Base-by-base conservation (phyloP, 140 eudicot genomes). In the Senecio squalidus region DNA sequence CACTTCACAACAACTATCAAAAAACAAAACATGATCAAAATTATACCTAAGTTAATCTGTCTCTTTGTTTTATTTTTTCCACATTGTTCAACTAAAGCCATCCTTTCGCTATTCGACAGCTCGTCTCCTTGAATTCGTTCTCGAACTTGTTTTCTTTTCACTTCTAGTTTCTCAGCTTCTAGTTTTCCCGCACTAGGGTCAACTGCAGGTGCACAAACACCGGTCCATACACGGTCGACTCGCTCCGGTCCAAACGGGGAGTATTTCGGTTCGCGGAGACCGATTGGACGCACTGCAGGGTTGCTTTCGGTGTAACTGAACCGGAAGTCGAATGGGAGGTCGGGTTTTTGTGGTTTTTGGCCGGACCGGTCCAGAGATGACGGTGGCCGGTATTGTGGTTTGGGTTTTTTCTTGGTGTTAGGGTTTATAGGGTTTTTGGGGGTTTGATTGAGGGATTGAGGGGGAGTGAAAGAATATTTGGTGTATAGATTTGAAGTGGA, bases 201-300 rank as follows among this genome's bases (percentile, higher is more conserved):
- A 62, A 77, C 76, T 0, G 77, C 95, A 48, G 94, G 94, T n/a
- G 98, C 98, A 43, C 96, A 91, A 10, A 86, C 80, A 33, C 98
- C 98, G 1, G 95, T 89, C 97, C 97, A 89, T 0, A 22, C 78
- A 55, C 96, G 84, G 55, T 81, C 82, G 21, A 91, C 21, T 2
- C 84, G 79, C 5, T 70, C 82, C 30, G 96, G 96, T 3, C 98
- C 98, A 6, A 91, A 91, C 5, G 98, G 98, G 0, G 96, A 91
- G 82, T 86, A 91, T 53, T 77, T 83, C 2, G 98, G 98, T 75
- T 79, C 98, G 14, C 98, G 80, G 48, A 86, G 84, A 51, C 96
- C 98, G 41, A 91, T 84, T 4, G 98, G 96, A 53, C 86, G 47
- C 57, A 73, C 79, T 5, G 66, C 52, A 1, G 80, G 77, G 60